A percentile compares a stretch with the other conserved stretches of the same genome.
phyloP scores from a whole-genome alignment of 164 flowering plant species.

The Magnolia sinica region DNA sequence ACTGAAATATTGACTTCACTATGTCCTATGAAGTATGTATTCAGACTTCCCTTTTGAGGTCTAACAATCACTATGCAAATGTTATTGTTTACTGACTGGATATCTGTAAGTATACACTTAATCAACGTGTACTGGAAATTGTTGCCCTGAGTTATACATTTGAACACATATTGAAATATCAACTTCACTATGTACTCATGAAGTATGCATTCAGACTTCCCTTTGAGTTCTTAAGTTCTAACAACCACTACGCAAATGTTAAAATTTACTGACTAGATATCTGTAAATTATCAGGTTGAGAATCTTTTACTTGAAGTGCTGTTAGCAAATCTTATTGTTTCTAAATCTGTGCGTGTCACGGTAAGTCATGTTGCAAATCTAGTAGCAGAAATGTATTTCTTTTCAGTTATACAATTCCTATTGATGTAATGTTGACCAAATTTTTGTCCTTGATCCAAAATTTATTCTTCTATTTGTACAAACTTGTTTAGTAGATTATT shows the following conservation, averaged over 20 bases:
- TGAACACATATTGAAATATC: background rate
- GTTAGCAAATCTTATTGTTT: conserved; percentile 55
- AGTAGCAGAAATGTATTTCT: background rate
- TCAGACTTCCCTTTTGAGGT: too few species aligned
- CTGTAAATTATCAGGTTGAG: conserved; percentile 44
- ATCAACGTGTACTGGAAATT: background rate
- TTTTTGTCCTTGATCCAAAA: background rate
- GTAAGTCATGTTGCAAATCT: conserved; percentile 33
- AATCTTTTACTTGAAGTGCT: conserved; percentile 83
- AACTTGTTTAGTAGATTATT: background rate
- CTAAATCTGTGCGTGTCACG: conserved; percentile 53
- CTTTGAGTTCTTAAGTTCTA: too few species aligned
- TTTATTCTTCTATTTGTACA: background rate
- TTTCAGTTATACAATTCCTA: background rate
- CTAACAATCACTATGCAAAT: background rate
- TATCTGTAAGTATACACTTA: too few species aligned
- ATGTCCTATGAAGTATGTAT: background rate
- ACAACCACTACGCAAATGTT: background rate
- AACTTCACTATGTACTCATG: background rate
- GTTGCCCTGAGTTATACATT: background rate
- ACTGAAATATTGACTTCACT: background rate
- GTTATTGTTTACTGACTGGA: background rate
- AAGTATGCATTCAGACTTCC: too few species aligned
- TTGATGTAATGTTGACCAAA: background rate
- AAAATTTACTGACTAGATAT: background rate